Evolutionary conservation across 768 basidiomycete species (phyloP).

Genomic region (Gelatoporia subvermispora): DNA sequence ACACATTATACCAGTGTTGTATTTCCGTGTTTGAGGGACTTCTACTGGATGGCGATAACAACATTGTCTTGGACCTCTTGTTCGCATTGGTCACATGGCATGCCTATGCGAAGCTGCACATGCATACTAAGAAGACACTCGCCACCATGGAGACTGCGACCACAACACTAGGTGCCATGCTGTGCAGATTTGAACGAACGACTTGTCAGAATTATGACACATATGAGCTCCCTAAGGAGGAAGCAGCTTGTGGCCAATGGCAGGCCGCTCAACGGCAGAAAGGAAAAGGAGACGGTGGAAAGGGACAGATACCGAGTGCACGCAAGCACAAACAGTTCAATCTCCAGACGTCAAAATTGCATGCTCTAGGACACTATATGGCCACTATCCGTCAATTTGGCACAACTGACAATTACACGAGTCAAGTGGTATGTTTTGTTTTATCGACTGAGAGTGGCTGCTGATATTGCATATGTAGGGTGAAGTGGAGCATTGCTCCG

Average conservation of each 20-base stretch:
- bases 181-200: constrained; percentile 21
- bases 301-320: not conserved
- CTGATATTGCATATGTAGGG: too few relatives aligned
- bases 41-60: constrained; percentile 21
- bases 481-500: too few relatives aligned
- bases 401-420: constrained; percentile 32
- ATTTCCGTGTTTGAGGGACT: constrained; percentile 32
- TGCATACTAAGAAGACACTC: constrained; percentile 28
- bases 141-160: constrained; percentile 15
- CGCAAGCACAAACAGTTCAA: constrained; percentile 19
- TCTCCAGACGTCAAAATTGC: constrained; percentile 30
- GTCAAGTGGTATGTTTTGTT: constrained; percentile 25
- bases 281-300: not conserved
- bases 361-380: constrained; percentile 31
- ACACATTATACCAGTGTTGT: constrained; percentile 20
- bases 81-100: constrained; percentile 31
- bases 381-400: constrained; percentile 24
- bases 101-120: constrained; percentile 27
- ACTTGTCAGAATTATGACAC: constrained; percentile 25
- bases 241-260: constrained; percentile 11
- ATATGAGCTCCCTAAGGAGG: constrained; percentile 20
- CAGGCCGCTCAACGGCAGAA: not conserved
- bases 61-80: constrained; percentile 13
- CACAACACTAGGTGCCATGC: constrained; percentile 5
- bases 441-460: too few relatives aligned